These are phyloP conservation scores for Rhodofomes roseus DNA, from an alignment of 1,284 basidiomycete species.

Conservation along the genomic window DNA sequence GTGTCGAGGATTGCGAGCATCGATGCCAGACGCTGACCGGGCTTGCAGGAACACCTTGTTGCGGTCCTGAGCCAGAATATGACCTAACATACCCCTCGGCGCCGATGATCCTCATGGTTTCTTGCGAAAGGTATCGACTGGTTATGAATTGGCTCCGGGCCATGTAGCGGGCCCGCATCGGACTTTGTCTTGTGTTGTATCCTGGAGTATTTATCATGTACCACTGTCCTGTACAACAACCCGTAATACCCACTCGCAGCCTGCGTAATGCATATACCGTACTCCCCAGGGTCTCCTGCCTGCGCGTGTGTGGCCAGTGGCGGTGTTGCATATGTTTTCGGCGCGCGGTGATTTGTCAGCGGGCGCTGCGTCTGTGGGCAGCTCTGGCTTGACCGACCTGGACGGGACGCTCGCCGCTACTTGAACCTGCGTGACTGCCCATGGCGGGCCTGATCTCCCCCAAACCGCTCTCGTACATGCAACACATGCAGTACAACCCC, in stretches of 20 bases:
- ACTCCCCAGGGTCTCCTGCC: neutral
- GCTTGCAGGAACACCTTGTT: constrained; percentile 20
- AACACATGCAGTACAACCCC: constrained; percentile 50
- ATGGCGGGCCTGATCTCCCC: constrained; percentile 62
- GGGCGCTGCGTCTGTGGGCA: neutral
- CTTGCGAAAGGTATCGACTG: neutral
- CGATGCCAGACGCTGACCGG: neutral
- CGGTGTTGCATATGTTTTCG: neutral
- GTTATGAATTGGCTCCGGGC: neutral
- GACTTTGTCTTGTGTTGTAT: neutral
- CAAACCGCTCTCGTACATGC: constrained; percentile 60
- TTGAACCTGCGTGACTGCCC: constrained; percentile 13
- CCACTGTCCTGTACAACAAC: neutral
- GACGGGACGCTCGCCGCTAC: neutral
- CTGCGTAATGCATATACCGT: neutral
- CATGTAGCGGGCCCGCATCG: neutral
- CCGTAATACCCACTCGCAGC: neutral
- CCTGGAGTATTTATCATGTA: neutral
- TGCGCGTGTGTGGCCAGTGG: neutral
- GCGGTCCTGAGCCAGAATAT: constrained; percentile 18
- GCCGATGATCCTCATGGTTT: neutral
- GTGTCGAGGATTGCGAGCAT: neutral
- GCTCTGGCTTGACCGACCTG: neutral
- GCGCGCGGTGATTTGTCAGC: neutral
- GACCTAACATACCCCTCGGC: neutral